Percentiles rank a stretch among this genome's conserved stretches.
phyloP scores from a whole-genome alignment of 2,329 filamentous ascomycete genomes.

The Paecilomyces variotii region DNA sequence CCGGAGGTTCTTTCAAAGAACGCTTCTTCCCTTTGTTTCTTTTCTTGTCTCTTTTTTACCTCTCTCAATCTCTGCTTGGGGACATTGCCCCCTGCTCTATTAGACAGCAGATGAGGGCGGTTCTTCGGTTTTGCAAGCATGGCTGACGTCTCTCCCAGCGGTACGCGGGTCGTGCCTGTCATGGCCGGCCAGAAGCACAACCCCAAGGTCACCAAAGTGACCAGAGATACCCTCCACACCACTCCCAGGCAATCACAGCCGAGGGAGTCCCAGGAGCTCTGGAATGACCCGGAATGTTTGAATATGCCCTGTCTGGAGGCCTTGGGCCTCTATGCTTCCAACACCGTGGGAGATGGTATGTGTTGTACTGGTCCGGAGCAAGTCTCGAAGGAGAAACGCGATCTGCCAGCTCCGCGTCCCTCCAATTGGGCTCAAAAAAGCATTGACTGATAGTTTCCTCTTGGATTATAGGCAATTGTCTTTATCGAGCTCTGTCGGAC shows the following conservation, averaged over 20 bases:
- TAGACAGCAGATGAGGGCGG: slow-evolving; percentile 25
- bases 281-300: slow-evolving; percentile 18
- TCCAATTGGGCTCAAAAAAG: neutral
- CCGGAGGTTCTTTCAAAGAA: slow-evolving; percentile 2
- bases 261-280: slow-evolving; percentile 8
- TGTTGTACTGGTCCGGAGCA: slow-evolving; percentile 9
- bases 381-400: neutral
- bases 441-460: neutral
- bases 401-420: neutral
- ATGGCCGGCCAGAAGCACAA: slow-evolving; percentile 19
- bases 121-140: slow-evolving; percentile 27
- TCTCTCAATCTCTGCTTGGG: slow-evolving; percentile 11
- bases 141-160: slow-evolving; percentile 27
- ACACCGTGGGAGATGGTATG: slow-evolving; percentile 57
- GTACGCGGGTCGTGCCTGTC: slow-evolving; percentile 37
- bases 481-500: slow-evolving; percentile 61
- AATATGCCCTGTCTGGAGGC: slow-evolving; percentile 42
- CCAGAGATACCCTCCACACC: slow-evolving; percentile 1
- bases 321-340: slow-evolving; percentile 51
- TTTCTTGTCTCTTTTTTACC: slow-evolving; percentile 4
- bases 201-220: slow-evolving; percentile 13
- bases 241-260: neutral
- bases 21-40: slow-evolving; percentile 1
- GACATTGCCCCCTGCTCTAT: slow-evolving; percentile 7
- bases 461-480: slow-evolving; percentile 52